Conservation (phyloP, 2,329 filamentous ascomycete genomes). For the Scorias spongiosa region DNA sequence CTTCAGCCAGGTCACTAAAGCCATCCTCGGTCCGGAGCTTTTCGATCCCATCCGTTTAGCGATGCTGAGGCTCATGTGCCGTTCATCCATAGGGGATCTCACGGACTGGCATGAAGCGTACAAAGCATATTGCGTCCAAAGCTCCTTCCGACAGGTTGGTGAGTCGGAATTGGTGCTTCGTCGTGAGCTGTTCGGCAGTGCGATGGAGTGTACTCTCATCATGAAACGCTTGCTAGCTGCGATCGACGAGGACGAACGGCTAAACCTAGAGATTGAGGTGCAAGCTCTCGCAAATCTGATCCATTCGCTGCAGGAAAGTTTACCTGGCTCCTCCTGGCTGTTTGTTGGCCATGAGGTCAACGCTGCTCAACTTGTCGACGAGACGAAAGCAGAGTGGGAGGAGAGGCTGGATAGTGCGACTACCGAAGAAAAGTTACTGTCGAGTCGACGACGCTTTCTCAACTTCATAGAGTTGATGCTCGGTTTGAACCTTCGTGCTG, state of each 20-base stretch:
- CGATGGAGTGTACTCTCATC: conserved; percentile 10
- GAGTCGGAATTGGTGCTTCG: conserved; percentile 9
- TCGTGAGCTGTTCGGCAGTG: conserved; percentile 11
- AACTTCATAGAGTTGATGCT: background rate
- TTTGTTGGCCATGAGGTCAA: conserved; percentile 14
- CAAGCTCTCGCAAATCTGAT: conserved; percentile 16
- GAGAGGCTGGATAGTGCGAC: conserved; percentile 2
- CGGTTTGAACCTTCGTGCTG: background rate
- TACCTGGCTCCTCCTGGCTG: conserved; percentile 13
- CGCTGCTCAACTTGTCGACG: conserved; percentile 9
- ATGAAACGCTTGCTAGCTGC: conserved; percentile 11
- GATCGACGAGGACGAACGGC: conserved; percentile 8
- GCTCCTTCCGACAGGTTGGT: conserved; percentile 6
- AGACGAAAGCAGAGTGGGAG: conserved; percentile 10
- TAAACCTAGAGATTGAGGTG: conserved; percentile 14
- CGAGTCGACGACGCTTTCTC: background rate
- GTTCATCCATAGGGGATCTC: conserved; percentile 5
- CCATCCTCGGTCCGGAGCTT: conserved; percentile 5
- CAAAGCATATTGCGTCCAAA: conserved; percentile 11
- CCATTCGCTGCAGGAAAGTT: conserved; percentile 14
- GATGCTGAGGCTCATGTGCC: conserved; percentile 3
- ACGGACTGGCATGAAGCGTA: conserved; percentile 10
- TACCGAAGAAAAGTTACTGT: conserved; percentile 1
- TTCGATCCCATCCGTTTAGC: conserved; percentile 4
- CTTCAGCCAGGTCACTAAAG: conserved; percentile 8